phyloP scores from a whole-genome alignment of 148 eudicot genomes.

The Rheum nobile region DNA sequence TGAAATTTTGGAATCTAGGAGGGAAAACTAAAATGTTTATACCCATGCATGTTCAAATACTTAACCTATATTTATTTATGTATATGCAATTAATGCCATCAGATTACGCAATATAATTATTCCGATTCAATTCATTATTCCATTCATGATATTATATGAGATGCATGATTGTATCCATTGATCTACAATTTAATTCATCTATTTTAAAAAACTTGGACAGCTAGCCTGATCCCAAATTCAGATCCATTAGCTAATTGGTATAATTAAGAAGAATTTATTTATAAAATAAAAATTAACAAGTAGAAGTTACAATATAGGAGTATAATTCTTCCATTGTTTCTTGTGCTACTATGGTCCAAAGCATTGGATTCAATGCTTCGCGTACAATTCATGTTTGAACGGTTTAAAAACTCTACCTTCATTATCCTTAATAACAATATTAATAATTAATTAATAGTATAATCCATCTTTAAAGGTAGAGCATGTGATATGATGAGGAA shows the following conservation, averaged over 20 bases:
- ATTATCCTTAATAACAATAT: not conserved
- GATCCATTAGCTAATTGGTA: not conserved
- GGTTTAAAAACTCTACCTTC: not conserved
- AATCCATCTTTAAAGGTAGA: not conserved
- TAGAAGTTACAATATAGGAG: not conserved
- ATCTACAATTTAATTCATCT: not conserved
- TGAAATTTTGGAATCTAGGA: constrained; percentile 1
- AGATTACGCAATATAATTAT: not conserved
- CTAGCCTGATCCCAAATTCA: not conserved
- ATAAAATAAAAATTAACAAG: no score
- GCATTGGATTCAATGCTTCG: constrained; percentile 3
- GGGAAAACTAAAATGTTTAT: not conserved
- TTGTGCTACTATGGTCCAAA: not conserved
- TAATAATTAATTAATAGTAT: not conserved
- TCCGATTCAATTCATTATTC: not conserved
- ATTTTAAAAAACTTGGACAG: not conserved
- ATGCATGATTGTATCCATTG: not conserved
- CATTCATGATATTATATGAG: not conserved
- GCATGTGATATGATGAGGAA: not conserved
- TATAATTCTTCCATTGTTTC: not conserved
- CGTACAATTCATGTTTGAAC: not conserved
- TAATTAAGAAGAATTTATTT: not conserved
- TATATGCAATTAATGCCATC: not conserved
- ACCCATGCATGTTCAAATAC: no score
- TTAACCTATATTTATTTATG: not conserved